Percentiles rank a stretch among this genome's conserved stretches.
These are phyloP conservation scores for Hysterangium stoloniferum DNA, from an alignment of 768 basidiomycete species.

Conservation along the genomic window DNA sequence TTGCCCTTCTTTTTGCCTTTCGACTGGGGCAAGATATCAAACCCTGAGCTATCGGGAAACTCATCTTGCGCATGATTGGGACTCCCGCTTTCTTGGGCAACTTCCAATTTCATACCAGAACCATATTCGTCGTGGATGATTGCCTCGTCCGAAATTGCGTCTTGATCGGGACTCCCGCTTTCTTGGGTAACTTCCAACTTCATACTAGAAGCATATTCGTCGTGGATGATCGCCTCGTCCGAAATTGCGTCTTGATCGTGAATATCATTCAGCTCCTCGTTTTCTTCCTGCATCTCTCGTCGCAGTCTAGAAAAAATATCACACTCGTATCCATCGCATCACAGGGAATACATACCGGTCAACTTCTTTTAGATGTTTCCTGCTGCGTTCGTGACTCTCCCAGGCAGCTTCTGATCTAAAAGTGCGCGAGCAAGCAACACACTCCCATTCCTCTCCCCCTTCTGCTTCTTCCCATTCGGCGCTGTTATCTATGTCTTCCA, in stretches of 20 bases:
- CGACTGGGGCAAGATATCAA: conserved; percentile 1
- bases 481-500: conserved; percentile 37
- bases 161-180: too few species aligned
- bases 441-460: conserved; percentile 82
- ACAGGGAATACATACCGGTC: conserved; percentile 39
- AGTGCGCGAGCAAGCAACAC: conserved; percentile 86
- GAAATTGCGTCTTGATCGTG: conserved; percentile 5
- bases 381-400: conserved; percentile 93
- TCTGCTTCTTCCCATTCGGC: conserved; percentile 73
- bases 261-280: conserved; percentile 28
- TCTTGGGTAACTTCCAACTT: too few species aligned
- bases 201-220: too few species aligned
- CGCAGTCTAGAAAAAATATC: conserved; percentile 42
- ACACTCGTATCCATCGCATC: too few species aligned
- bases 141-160: background rate
- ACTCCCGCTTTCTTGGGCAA: too few species aligned
- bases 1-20: conserved; percentile 12
- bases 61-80: too few species aligned
- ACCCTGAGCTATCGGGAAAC: too few species aligned
- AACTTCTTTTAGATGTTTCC: conserved; percentile 87
- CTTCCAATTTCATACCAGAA: too few species aligned
- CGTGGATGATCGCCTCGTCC: conserved; percentile 5
- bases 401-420: conserved; percentile 92
- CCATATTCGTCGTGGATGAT: conserved; percentile 8
- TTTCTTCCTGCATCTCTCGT: conserved; percentile 69